Evolutionary conservation across 2,329 filamentous ascomycete species (phyloP).

Genomic region (Blastomyces gilchristii): DNA sequence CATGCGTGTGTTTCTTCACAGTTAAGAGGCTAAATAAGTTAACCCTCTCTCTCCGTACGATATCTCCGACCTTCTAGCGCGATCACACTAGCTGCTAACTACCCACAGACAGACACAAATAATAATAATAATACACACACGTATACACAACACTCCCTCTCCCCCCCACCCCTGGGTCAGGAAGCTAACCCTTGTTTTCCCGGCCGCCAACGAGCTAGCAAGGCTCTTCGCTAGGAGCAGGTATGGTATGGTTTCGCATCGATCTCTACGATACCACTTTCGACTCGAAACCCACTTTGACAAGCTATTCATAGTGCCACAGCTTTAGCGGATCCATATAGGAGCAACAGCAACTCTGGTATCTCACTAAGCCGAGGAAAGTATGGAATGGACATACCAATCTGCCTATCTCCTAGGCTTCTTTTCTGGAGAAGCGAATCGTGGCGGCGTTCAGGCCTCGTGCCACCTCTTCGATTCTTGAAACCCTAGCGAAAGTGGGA

Average conservation of each 20-base stretch:
- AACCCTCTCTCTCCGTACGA: neutral
- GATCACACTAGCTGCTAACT: too few species aligned
- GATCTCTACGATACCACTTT: too few species aligned
- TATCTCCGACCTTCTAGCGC: neutral
- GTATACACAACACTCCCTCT: too few species aligned
- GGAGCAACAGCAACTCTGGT: neutral
- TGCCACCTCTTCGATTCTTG: neutral
- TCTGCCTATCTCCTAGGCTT: neutral
- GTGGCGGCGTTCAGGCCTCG: neutral
- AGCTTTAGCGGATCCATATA: too few species aligned
- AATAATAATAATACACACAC: too few species aligned
- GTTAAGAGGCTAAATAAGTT: neutral
- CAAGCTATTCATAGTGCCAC: too few species aligned
- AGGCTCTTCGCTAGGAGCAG: neutral
- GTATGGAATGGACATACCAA: neutral
- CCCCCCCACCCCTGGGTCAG: too few species aligned
- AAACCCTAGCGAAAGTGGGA: neutral
- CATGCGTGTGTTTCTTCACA: neutral
- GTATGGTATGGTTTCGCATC: too few species aligned
- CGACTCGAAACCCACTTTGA: too few species aligned
- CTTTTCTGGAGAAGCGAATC: neutral
- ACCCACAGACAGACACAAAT: too few species aligned
- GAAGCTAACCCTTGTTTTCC: neutral
- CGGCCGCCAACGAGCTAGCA: neutral
- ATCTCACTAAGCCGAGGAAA: neutral